Evolutionary conservation across 306 rosid genomes (phyloP), one percentile per base, ranked within the genome.

Genomic region (Castanea crenata): DNA sequence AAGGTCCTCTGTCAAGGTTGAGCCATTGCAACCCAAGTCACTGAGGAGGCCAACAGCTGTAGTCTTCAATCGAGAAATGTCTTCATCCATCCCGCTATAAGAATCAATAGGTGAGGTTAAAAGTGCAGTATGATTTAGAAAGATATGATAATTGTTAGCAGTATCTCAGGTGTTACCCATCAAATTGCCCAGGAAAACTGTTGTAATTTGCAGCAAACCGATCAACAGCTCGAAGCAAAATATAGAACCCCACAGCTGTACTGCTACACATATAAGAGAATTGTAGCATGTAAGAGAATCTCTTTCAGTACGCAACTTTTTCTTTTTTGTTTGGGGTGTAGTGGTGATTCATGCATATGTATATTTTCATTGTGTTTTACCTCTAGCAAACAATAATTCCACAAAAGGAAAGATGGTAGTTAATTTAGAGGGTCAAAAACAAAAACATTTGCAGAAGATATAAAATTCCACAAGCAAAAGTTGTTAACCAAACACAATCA

Each of bases 131-230:
- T 19, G 52, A 35, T 34, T 34, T 8, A 68, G 51, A 68, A 68
- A 67, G 46, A n/a, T 31, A 27, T 4, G 51, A 27, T 44, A 55
- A 61, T 63, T 29, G 52, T 71, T 31, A 71, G 67, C 27, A 65
- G 73, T 18, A 70, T 58, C 83, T 74, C 31, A 57, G 77, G 64
- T 27, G n/a, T 79, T 84, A 89, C 99, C 96, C 91, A 76, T 95
- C 92, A 83, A 91, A 93, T 73, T 91, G 94, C 68, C 99, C 99
- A 5, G 99, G 99, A 83, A 95, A 92, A 85, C 88, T 89, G 83
- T 95, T 93, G 92, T 91, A 93, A 83, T 91, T 95, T 19, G 98
- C 92, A 77, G 98, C 94, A 87, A 95, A 95, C 51, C 99, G 94
- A 41, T 95, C 99, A 58, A 93, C 96, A 67, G 99, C 96, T 58